Evolutionary conservation across 768 basidiomycete genomes (phyloP).

Genomic region (Lepiota venenata): DNA sequence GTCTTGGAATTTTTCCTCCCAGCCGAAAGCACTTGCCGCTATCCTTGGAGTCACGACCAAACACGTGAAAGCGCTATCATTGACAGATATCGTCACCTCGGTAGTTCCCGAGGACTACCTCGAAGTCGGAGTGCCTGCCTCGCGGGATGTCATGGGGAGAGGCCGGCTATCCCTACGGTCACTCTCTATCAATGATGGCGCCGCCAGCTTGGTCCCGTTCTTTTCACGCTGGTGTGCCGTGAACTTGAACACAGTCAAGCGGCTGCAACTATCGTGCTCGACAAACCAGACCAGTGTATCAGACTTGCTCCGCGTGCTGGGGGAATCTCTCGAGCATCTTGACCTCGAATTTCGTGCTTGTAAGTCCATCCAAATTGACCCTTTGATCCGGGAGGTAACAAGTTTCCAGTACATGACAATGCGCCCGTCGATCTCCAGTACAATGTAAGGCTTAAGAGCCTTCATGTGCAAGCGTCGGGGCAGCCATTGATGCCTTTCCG

Average conservation of each 20-base stretch:
- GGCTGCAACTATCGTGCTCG: conserved; percentile 7
- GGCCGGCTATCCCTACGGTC: neutral
- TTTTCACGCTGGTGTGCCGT: conserved; percentile 1
- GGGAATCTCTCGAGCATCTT: conserved; percentile 6
- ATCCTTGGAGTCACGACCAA: neutral
- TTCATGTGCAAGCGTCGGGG: neutral
- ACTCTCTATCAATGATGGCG: conserved; percentile 3
- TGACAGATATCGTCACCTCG: conserved; percentile 8
- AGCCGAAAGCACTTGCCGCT: conserved; percentile 5
- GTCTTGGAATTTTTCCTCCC: conserved; percentile 10
- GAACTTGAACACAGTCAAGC: neutral
- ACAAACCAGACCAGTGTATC: conserved; percentile 3
- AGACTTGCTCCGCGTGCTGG: neutral
- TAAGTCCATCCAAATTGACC: neutral
- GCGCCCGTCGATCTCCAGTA: conserved; percentile 2
- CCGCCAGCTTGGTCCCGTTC: conserved; percentile 4
- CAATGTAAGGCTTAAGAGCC: conserved; percentile 6
- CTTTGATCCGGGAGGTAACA: neutral
- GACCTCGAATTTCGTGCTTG: conserved; percentile 4
- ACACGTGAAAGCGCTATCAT: neutral
- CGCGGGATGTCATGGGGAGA: neutral
- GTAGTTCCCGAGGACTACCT: neutral
- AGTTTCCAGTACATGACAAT: conserved; percentile 1
- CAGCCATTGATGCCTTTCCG: neutral
- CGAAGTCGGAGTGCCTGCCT: neutral